These are phyloP conservation scores for Mycena venus DNA, from an alignment of 768 basidiomycete genomes.

Conservation along the genomic window DNA sequence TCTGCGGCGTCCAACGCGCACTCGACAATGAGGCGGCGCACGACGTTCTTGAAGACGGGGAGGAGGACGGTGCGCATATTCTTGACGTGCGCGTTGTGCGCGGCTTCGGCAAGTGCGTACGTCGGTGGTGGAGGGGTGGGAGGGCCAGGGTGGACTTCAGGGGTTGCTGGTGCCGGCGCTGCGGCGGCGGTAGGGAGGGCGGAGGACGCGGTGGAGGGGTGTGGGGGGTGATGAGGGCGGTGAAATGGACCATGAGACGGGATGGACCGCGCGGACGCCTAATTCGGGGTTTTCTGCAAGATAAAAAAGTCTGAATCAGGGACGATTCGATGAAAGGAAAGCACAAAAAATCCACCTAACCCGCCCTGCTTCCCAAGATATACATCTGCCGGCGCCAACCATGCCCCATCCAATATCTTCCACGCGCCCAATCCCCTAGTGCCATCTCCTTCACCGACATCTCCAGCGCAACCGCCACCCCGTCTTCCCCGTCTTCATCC, in stretches of 20 bases:
- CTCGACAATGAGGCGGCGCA: slow-evolving; percentile 75
- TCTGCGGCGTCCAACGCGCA: slow-evolving; percentile 63
- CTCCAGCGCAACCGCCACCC: slow-evolving; percentile 47
- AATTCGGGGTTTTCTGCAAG: slow-evolving; percentile 38
- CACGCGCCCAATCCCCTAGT: slow-evolving; percentile 79
- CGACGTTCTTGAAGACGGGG: slow-evolving; percentile 78
- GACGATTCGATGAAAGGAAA: slow-evolving; percentile 47
- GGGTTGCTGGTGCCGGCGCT: background rate
- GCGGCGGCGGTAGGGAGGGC: slow-evolving; percentile 18
- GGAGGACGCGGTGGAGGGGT: slow-evolving; percentile 31
- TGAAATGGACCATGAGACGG: slow-evolving; percentile 73
- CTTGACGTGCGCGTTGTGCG: slow-evolving; percentile 61
- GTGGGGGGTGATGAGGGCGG: slow-evolving; percentile 36
- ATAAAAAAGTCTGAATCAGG: slow-evolving; percentile 15
- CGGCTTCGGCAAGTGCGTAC: slow-evolving; percentile 55
- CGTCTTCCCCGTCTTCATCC: slow-evolving; percentile 55
- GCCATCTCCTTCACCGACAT: slow-evolving; percentile 64
- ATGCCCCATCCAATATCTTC: slow-evolving; percentile 81
- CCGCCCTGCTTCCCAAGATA: slow-evolving; percentile 65
- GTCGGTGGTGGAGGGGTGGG: slow-evolving; percentile 62
- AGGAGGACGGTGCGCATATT: slow-evolving; percentile 72
- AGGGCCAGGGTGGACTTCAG: slow-evolving; percentile 51
- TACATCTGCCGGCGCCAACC: slow-evolving; percentile 81
- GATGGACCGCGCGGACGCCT: slow-evolving; percentile 54
- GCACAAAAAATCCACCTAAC: slow-evolving; percentile 20